phyloP scores from a whole-genome alignment of 2,329 filamentous ascomycete genomes.

The Sclerotinia sclerotiorum region DNA sequence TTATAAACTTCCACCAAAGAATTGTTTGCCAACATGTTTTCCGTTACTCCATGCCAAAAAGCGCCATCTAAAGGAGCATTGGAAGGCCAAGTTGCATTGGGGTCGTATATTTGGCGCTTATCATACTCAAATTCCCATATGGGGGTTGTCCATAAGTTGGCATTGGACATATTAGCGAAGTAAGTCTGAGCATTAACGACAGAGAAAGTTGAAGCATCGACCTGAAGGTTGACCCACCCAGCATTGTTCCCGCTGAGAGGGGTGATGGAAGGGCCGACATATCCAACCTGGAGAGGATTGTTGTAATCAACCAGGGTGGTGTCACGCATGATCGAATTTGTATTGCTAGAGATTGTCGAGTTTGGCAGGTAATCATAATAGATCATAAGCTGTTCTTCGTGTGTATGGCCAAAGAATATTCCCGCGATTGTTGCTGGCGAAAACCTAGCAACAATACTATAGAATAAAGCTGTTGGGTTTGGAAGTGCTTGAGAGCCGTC shows the following conservation, averaged over 20 bases:
- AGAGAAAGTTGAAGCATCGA: slow-evolving; percentile 37
- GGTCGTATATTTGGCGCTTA: slow-evolving; percentile 32
- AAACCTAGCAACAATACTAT: slow-evolving; percentile 36
- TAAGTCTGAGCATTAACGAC: slow-evolving; percentile 38
- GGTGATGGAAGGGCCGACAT: slow-evolving; percentile 37
- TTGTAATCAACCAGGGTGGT: slow-evolving; percentile 34
- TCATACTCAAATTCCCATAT: slow-evolving; percentile 40
- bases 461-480: slow-evolving; percentile 36
- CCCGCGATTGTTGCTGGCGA: slow-evolving; percentile 37
- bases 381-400: slow-evolving; percentile 40
- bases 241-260: slow-evolving; percentile 38
- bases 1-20: slow-evolving; percentile 36
- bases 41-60: slow-evolving; percentile 39
- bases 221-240: slow-evolving; percentile 36
- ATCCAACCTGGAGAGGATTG: slow-evolving; percentile 34
- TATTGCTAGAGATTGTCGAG: slow-evolving; percentile 15
- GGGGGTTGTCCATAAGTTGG: slow-evolving; percentile 35
- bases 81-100: slow-evolving; percentile 30
- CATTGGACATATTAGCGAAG: slow-evolving; percentile 35
- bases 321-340: slow-evolving; percentile 23
- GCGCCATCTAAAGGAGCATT: slow-evolving; percentile 36
- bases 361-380: slow-evolving; percentile 37
- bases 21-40: slow-evolving; percentile 34
- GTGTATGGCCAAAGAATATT: slow-evolving; percentile 42
- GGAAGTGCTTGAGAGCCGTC: slow-evolving; percentile 32